Conservation (phyloP, 148 eudicot genomes). For the Persicaria tinctoria region DNA sequence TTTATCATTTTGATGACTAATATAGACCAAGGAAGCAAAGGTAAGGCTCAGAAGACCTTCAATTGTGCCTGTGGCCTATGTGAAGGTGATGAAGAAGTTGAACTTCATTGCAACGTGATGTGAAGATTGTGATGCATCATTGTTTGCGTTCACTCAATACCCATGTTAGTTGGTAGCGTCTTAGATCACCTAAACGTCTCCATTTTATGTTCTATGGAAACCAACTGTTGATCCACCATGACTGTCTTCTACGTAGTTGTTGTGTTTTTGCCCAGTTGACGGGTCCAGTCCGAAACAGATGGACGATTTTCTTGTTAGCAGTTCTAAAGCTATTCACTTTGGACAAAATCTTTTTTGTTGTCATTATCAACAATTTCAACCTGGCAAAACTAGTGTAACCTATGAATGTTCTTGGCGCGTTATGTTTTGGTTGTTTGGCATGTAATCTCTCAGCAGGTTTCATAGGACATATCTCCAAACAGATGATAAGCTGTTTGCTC, state of each 20-base stretch:
- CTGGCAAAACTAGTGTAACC: background rate
- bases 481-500: too few species aligned
- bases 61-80: slow-evolving; percentile 71
- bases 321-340: background rate
- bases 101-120: slow-evolving; percentile 41
- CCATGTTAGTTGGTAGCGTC: slow-evolving; percentile 1
- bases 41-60: slow-evolving; percentile 81
- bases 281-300: slow-evolving; percentile 8
- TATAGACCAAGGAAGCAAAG: slow-evolving; percentile 84
- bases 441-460: background rate
- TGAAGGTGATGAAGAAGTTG: slow-evolving; percentile 96
- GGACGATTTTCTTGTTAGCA: background rate
- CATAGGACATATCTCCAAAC: background rate
- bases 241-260: slow-evolving; percentile 7
- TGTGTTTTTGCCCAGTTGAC: slow-evolving; percentile 4
- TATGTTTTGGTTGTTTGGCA: background rate
- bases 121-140: background rate
- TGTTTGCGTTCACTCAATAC: background rate
- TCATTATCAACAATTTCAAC: background rate
- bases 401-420: too few species aligned
- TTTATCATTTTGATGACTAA: slow-evolving; percentile 14
- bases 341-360: background rate
- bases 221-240: background rate
- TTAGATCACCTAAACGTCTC: background rate
- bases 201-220: background rate